phyloP scores from a whole-genome alignment of 495 filamentous ascomycete species.

The Parathielavia appendiculata region DNA sequence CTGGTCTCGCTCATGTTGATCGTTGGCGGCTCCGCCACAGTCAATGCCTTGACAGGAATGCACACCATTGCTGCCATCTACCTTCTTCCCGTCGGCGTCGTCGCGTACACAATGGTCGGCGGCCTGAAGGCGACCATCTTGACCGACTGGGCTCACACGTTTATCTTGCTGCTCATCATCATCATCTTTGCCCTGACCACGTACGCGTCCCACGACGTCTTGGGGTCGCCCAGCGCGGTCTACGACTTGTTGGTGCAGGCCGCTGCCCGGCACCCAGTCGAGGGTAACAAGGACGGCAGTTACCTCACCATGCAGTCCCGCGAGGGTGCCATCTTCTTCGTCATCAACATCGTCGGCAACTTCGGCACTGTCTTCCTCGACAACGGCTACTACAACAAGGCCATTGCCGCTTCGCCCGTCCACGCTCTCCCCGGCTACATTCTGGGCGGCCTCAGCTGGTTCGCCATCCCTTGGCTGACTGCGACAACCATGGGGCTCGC shows the following conservation, averaged over 20 bases:
- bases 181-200: slow-evolving; percentile 86
- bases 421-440: slow-evolving; percentile 92
- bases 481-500: slow-evolving; percentile 94
- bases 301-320: slow-evolving; percentile 87
- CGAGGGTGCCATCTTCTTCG: slow-evolving; percentile 90
- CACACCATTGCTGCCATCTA: slow-evolving; percentile 86
- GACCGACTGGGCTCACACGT: slow-evolving; percentile 66
- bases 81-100: slow-evolving; percentile 78
- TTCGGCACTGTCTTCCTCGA: slow-evolving; percentile 78
- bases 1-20: slow-evolving; percentile 87
- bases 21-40: slow-evolving; percentile 83
- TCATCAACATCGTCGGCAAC: slow-evolving; percentile 78
- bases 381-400: slow-evolving; percentile 90
- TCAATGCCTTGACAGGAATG: slow-evolving; percentile 80
- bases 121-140: slow-evolving; percentile 48
- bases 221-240: slow-evolving; percentile 75
- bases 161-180: slow-evolving; percentile 82
- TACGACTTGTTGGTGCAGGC: slow-evolving; percentile 76
- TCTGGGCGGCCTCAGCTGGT: slow-evolving; percentile 86
- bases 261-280: slow-evolving; percentile 66
- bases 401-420: slow-evolving; percentile 84
- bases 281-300: slow-evolving; percentile 77
- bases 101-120: slow-evolving; percentile 62
- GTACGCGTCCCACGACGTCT: slow-evolving; percentile 66
- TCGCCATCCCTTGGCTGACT: slow-evolving; percentile 90